phyloP scores from a whole-genome alignment of 441 rosid species.

The Metrosideros polymorpha region DNA sequence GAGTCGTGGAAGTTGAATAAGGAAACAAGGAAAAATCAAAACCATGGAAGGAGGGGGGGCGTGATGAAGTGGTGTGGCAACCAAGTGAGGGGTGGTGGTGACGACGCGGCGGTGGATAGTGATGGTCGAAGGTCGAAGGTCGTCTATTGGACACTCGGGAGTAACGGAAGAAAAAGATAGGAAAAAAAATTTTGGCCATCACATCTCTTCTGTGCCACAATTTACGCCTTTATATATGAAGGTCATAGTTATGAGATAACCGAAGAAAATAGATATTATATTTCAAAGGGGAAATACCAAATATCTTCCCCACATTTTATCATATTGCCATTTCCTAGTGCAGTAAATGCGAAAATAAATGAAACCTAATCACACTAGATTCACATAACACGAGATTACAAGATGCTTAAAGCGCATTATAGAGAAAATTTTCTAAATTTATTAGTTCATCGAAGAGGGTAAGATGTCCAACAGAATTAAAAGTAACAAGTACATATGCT shows the following conservation, averaged over 20 bases:
- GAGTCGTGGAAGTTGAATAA: not conserved
- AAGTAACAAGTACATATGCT: not conserved
- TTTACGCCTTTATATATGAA: too few relatives aligned
- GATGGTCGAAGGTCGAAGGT: not conserved
- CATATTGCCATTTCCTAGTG: not conserved
- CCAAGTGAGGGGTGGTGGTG: not conserved
- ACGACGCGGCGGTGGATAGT: not conserved
- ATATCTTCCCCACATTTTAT: not conserved
- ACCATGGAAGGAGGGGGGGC: not conserved
- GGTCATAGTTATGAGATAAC: not conserved
- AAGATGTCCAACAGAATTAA: not conserved
- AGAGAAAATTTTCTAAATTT: not conserved
- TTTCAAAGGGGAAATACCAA: not conserved
- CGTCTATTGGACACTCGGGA: not conserved
- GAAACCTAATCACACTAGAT: not conserved
- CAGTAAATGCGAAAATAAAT: not conserved
- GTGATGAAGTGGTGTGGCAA: not conserved
- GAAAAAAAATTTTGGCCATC: not conserved
- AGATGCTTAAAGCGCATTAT: not conserved
- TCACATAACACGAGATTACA: not conserved
- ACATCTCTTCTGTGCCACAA: not conserved
- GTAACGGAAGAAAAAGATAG: not conserved
- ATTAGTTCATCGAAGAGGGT: not conserved
- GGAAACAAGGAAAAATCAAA: not conserved
- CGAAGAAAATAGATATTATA: not conserved